These are phyloP conservation scores for Kingdonia uniflora DNA, from an alignment of 164 flowering plant species.

Conservation along the genomic window DNA sequence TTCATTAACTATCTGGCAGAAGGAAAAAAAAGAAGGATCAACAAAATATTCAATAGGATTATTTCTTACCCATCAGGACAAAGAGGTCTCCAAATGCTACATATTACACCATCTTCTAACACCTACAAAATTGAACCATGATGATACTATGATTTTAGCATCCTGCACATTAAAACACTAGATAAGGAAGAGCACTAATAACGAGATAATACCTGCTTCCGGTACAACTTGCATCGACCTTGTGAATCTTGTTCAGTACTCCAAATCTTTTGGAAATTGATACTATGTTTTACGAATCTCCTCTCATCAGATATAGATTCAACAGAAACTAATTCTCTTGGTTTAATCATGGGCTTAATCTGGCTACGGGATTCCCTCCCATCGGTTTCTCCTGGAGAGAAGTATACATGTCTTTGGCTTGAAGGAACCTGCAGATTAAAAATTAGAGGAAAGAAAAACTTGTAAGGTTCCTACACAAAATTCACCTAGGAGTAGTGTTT, in stretches of 20 bases:
- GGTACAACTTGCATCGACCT: conserved; percentile 60
- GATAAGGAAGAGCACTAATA: conserved; percentile 1
- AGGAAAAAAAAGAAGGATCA: no score
- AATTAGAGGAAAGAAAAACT: conserved; percentile 2
- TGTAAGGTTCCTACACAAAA: not conserved
- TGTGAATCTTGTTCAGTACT: conserved; percentile 70
- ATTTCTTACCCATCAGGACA: conserved; percentile 86
- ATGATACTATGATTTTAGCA: not conserved
- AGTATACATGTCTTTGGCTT: conserved; percentile 59
- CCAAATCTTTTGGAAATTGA: conserved; percentile 84
- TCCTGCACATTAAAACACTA: not conserved
- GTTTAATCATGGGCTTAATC: conserved; percentile 37
- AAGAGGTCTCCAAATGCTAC: conserved; percentile 90
- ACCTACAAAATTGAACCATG: conserved; percentile 26
- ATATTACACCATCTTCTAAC: conserved; percentile 35
- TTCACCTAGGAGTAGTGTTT: conserved; percentile 1
- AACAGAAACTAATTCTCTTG: conserved; percentile 38
- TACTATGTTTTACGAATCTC: conserved; percentile 48
- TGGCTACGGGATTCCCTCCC: conserved; percentile 26
- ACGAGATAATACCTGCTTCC: conserved; percentile 49
- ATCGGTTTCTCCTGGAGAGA: conserved; percentile 55
- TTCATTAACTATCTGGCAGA: no score
- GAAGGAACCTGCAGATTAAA: conserved; percentile 59
- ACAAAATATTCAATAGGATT: not conserved
- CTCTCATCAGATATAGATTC: conserved; percentile 32